Evolutionary conservation across 805 yeast species (phyloP).

Genomic region (Cyberlindnera mycetangii): DNA sequence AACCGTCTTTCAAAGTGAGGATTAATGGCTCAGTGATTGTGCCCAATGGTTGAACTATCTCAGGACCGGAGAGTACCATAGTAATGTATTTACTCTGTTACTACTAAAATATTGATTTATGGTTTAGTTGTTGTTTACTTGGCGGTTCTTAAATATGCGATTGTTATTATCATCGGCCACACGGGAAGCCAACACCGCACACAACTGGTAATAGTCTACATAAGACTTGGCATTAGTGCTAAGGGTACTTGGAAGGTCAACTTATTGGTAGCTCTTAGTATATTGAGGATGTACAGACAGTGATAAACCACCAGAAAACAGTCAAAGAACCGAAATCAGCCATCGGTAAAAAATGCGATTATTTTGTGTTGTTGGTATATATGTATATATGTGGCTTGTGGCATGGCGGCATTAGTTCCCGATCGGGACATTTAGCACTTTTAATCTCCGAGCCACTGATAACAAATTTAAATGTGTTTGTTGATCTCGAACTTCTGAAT

Average conservation of each 20-base stretch:
- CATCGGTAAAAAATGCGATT: no score
- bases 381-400: background rate
- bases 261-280: no score
- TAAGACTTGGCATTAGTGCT: no score
- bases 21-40: slow-evolving; percentile 32
- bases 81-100: no score
- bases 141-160: background rate
- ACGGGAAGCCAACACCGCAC: slow-evolving; percentile 5
- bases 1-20: slow-evolving; percentile 42
- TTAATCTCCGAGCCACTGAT: background rate
- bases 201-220: no score
- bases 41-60: slow-evolving; percentile 30
- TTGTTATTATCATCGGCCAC: background rate
- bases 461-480: background rate
- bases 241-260: no score
- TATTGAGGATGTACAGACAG: no score
- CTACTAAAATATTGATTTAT: background rate
- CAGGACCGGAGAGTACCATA: slow-evolving; percentile 30
- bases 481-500: background rate
- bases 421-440: background rate
- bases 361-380: no score
- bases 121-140: background rate
- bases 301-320: no score
- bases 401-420: background rate
- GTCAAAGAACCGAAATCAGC: no score